Conservation (phyloP, 257 asterid genomes). For the Ophiorrhiza pumila region DNA sequence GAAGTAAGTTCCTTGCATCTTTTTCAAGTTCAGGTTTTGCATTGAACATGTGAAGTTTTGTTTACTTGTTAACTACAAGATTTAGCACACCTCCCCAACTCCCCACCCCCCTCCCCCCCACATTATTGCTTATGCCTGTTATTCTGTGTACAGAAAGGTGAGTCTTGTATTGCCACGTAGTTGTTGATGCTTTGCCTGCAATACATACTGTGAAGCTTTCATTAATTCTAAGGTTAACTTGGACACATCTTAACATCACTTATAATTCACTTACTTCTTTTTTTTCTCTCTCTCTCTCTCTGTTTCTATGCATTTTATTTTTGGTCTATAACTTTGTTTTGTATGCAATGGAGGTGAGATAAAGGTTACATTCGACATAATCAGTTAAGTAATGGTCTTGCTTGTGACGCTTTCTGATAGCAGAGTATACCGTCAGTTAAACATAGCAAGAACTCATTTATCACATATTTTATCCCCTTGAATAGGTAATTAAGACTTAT, state of each 20-base stretch:
- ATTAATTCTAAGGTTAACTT: not conserved
- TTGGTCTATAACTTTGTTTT: not conserved
- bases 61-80: not conserved
- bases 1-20: conserved; percentile 38
- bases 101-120: too few species aligned
- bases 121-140: not conserved
- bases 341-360: not conserved
- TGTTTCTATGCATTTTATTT: not conserved
- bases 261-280: too few species aligned
- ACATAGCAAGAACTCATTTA: not conserved
- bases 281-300: not conserved
- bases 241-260: not conserved
- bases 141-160: not conserved
- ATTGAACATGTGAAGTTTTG: not conserved
- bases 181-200: not conserved
- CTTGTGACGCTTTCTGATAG: not conserved
- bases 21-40: not conserved
- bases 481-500: not conserved
- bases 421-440: not conserved
- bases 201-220: not conserved
- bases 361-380: not conserved
- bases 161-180: too few species aligned
- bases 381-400: not conserved
- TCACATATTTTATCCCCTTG: not conserved
- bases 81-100: too few species aligned